Evolutionary conservation across 2,329 filamentous ascomycete species (phyloP).

Genomic region (Talaromyces sp.): DNA sequence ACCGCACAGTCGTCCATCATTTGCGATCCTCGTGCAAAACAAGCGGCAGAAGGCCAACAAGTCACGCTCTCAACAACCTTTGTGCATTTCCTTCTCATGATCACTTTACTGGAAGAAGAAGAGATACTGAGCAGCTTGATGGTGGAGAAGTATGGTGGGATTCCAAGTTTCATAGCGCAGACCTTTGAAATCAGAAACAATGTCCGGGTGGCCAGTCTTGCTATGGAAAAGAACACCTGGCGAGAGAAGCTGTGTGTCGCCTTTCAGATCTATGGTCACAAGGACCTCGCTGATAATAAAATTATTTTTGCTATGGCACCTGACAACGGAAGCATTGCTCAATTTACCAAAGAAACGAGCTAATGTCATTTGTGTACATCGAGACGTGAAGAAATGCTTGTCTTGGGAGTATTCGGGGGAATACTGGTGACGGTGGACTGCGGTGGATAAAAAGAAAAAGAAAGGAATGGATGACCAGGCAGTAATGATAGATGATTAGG

Average conservation of each 20-base stretch:
- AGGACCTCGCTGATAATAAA: background rate
- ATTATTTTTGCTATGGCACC: too few species aligned
- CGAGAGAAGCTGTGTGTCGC: constrained; percentile 16
- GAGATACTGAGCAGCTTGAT: background rate
- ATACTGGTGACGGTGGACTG: background rate
- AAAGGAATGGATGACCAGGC: background rate
- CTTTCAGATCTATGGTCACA: background rate
- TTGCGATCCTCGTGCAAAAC: background rate
- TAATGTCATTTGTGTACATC: too few species aligned
- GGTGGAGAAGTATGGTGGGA: too few species aligned
- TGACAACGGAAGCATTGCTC: too few species aligned
- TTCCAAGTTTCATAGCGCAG: too few species aligned
- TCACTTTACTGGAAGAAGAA: background rate
- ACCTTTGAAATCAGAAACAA: background rate
- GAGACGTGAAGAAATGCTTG: too few species aligned
- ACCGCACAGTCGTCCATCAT: background rate
- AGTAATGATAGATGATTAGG: too few species aligned
- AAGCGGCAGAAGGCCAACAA: background rate
- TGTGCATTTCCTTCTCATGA: background rate
- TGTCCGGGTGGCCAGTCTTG: background rate
- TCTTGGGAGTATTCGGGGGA: background rate
- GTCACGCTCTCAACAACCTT: background rate
- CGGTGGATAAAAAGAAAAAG: background rate
- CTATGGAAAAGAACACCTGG: background rate
- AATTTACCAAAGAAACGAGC: too few species aligned